A percentile compares a stretch with the other conserved stretches of the same genome.
Conservation (phyloP, 1,139 yeast genomes). For the Kodamaea sp. region DNA sequence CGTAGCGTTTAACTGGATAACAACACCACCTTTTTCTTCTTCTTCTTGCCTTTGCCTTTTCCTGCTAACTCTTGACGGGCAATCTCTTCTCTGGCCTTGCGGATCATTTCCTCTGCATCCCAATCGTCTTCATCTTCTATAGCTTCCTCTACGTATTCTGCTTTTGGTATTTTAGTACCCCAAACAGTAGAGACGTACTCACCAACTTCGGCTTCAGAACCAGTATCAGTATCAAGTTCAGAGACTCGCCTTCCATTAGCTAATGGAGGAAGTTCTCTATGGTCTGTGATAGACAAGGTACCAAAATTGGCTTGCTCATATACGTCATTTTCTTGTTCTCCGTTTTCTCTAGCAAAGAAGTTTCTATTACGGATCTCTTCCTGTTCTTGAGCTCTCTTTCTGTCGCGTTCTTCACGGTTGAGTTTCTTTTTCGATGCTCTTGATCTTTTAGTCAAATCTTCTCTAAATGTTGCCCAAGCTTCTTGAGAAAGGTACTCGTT, state of each 20-base stretch:
- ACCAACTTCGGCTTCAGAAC: conserved; percentile 7
- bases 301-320: conserved; percentile 26
- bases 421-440: conserved; percentile 54
- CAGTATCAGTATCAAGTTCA: conserved; percentile 5
- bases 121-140: conserved; percentile 39
- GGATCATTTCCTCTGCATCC: conserved; percentile 51
- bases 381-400: conserved; percentile 57
- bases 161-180: conserved; percentile 58
- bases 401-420: conserved; percentile 65
- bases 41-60: conserved; percentile 40
- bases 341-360: conserved; percentile 61
- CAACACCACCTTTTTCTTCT: conserved; percentile 30
- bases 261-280: conserved; percentile 30
- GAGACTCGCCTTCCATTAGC: background rate
- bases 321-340: conserved; percentile 15
- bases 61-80: conserved; percentile 25
- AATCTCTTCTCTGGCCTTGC: conserved; percentile 52
- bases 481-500: conserved; percentile 45
- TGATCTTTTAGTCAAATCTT: conserved; percentile 63
- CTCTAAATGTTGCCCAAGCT: conserved; percentile 55
- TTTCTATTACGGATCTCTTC: conserved; percentile 60
- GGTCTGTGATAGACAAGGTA: conserved; percentile 33
- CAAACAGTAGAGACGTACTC: conserved; percentile 48
- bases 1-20: conserved; percentile 9
- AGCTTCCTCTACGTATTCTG: conserved; percentile 26